A percentile compares a stretch with the other conserved stretches of the same genome.
These are phyloP conservation scores for Cochlearia excelsa DNA, from an alignment of 345 rosid species.

Conservation along the genomic window DNA sequence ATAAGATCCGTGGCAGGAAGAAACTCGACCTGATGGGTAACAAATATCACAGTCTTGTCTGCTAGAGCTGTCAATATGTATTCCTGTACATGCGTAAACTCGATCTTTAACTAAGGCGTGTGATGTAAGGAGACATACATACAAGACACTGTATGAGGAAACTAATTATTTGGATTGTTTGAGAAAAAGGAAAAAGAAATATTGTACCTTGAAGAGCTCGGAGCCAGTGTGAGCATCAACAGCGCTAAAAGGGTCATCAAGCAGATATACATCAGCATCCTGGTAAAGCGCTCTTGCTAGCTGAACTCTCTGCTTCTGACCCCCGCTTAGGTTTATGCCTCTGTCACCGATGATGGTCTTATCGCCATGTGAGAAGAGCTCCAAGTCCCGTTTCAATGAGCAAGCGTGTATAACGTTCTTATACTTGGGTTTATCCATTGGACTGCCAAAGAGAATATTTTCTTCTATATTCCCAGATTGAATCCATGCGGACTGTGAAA, in stretches of 20 bases:
- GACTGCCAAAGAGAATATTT: constrained; percentile 96
- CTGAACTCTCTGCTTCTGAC: constrained; percentile 98
- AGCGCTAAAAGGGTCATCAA: constrained; percentile 99
- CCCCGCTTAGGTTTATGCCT: constrained; percentile 98
- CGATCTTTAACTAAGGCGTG: constrained; percentile 23
- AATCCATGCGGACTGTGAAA: constrained; percentile 99
- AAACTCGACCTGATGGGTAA: constrained; percentile 99
- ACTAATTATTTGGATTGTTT: constrained; percentile 19
- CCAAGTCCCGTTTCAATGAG: constrained; percentile 87
- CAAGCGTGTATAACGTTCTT: constrained; percentile 92
- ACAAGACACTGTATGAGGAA: background rate
- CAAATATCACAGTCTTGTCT: constrained; percentile 82
- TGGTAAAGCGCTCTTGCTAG: constrained; percentile 99
- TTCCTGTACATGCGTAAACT: constrained; percentile 52
- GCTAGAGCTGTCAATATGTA: constrained; percentile 85
- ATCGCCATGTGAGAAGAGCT: constrained; percentile 97
- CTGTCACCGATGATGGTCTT: constrained; percentile 98
- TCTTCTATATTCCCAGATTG: constrained; percentile 99
- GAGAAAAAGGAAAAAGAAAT: too few species aligned
- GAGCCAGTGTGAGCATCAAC: constrained; percentile 99
- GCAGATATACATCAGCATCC: constrained; percentile 95
- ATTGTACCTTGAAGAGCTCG: constrained; percentile 76
- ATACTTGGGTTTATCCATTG: constrained; percentile 88
- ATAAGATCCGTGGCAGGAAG: constrained; percentile 90
- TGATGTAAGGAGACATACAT: constrained; percentile 17